These are phyloP conservation scores for Oldenlandia corymbosa DNA, from an alignment of 257 asterid species.

Conservation along the genomic window DNA sequence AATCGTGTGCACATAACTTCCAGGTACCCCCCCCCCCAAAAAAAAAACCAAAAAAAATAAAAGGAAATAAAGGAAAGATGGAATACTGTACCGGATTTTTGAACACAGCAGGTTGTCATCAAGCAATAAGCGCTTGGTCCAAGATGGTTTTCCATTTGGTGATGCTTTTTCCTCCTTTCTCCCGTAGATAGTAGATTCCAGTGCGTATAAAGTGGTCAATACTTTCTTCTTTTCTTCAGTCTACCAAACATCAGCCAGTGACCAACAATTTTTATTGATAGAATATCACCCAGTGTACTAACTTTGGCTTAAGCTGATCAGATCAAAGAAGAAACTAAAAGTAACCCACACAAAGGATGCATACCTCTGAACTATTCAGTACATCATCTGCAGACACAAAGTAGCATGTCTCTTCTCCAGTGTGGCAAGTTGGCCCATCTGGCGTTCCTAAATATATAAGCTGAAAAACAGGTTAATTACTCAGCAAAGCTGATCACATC, in stretches of 20 bases:
- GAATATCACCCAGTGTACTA: not conserved
- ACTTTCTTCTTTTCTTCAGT: conserved; percentile 49
- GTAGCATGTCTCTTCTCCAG: conserved; percentile 86
- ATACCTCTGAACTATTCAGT: conserved; percentile 40
- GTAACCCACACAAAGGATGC: not conserved
- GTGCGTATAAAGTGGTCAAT: conserved; percentile 51
- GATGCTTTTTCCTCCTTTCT: conserved; percentile 45
- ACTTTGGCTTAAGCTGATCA: not conserved
- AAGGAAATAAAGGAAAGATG: not conserved
- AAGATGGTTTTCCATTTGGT: conserved; percentile 53
- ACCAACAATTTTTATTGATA: not conserved
- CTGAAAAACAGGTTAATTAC: conserved; percentile 25
- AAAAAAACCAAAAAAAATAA: no score
- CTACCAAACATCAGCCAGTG: conserved; percentile 22
- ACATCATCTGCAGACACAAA: conserved; percentile 48
- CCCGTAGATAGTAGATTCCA: conserved; percentile 66
- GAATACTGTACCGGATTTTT: conserved; percentile 54
- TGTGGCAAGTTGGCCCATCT: conserved; percentile 93
- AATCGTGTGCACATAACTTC: not conserved
- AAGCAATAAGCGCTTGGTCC: conserved; percentile 71
- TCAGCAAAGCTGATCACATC: conserved; percentile 1
- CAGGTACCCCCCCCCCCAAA: not conserved
- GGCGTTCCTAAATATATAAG: conserved; percentile 85
- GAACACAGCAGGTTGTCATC: conserved; percentile 61
- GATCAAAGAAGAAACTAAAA: not conserved